Conservation (phyloP, 345 rosid genomes). For the Triadica sebifera region DNA sequence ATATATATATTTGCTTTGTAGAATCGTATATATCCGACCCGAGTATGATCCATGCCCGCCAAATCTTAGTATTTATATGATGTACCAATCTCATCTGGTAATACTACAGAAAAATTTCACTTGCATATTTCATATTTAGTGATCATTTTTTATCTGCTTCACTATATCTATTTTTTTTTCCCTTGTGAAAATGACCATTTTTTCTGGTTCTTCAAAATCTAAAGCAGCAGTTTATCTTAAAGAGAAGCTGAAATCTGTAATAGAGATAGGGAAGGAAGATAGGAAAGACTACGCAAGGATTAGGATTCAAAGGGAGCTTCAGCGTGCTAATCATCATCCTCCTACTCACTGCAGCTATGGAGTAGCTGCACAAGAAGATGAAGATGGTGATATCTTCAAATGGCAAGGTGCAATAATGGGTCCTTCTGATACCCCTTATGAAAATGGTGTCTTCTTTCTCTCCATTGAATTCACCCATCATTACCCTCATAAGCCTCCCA, state of each 20-base stretch:
- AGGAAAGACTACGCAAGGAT: not conserved
- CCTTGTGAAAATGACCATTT: not conserved
- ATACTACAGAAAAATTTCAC: too few species aligned
- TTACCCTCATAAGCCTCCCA: slow-evolving; percentile 17
- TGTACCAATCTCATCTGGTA: too few species aligned
- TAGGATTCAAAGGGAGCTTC: slow-evolving; percentile 8
- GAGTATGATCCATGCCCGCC: not conserved
- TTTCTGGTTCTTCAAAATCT: not conserved
- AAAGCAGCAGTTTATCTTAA: not conserved
- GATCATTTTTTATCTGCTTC: too few species aligned
- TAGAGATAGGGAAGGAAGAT: not conserved
- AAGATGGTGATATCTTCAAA: not conserved
- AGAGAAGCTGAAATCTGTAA: not conserved
- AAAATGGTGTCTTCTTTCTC: slow-evolving; percentile 15
- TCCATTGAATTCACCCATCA: slow-evolving; percentile 5
- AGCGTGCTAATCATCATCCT: not conserved
- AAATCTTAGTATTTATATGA: not conserved
- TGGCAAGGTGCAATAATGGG: slow-evolving; percentile 14
- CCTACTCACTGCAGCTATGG: slow-evolving; percentile 14
- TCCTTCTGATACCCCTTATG: slow-evolving; percentile 17
- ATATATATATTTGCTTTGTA: too few species aligned
- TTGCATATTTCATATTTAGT: too few species aligned
- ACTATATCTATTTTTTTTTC: not conserved
- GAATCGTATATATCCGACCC: too few species aligned
- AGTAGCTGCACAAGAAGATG: not conserved